A percentile compares a stretch with the other conserved stretches of the same genome.
Conservation (phyloP, 2,329 filamentous ascomycete species). For the Polychaeton citri region DNA sequence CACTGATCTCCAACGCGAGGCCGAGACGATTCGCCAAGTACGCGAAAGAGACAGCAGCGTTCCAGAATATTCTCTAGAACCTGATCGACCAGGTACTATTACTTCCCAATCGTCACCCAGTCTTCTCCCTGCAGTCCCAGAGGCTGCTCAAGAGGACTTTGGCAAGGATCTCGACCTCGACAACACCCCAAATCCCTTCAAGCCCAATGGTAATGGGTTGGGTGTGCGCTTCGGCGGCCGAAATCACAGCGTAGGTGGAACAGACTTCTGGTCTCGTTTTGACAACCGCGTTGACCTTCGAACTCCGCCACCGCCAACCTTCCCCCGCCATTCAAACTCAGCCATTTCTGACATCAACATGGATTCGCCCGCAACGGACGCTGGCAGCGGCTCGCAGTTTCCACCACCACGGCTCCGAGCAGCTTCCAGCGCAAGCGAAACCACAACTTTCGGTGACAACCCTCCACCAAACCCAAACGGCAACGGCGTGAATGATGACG, state of each 20-base stretch:
- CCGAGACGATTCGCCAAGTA: constrained; percentile 90
- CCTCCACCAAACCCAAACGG: constrained; percentile 4
- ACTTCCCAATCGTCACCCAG: constrained; percentile 58
- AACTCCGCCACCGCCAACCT: constrained; percentile 39
- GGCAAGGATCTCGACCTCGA: constrained; percentile 44
- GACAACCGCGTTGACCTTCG: constrained; percentile 39
- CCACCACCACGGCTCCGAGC: constrained; percentile 16
- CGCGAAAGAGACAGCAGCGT: constrained; percentile 63
- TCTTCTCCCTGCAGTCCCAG: constrained; percentile 41
- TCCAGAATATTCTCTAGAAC: constrained; percentile 18
- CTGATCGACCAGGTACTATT: constrained; percentile 30
- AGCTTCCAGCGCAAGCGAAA: constrained; percentile 13
- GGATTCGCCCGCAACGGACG: constrained; percentile 44
- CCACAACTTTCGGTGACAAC: constrained; percentile 15
- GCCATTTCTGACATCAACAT: constrained; percentile 53
- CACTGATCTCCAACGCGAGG: constrained; percentile 76
- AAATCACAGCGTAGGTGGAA: constrained; percentile 49
- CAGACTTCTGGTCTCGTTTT: constrained; percentile 68
- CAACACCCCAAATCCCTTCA: constrained; percentile 4
- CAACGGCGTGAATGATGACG: constrained; percentile 16
- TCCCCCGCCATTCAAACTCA: constrained; percentile 42
- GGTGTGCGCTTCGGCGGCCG: constrained; percentile 62
- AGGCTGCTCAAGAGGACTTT: constrained; percentile 53
- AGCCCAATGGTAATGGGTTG: constrained; percentile 24
- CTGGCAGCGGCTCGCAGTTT: constrained; percentile 5